phyloP scores from a whole-genome alignment of 1,139 yeast species.

The Chernovozyma aurita region DNA sequence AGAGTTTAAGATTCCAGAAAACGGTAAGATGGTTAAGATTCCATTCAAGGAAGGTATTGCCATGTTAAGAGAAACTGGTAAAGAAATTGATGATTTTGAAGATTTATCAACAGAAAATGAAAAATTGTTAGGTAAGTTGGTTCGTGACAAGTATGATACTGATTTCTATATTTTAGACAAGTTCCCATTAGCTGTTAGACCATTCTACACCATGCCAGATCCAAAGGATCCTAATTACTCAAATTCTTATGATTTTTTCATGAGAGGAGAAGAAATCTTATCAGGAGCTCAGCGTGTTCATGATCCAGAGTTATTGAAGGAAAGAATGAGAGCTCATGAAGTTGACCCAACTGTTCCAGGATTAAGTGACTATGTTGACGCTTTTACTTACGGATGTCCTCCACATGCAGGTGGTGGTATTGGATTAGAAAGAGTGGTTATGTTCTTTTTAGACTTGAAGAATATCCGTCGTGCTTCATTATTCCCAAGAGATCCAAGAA shows the following conservation, averaged over 20 bases:
- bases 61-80: slow-evolving; percentile 77
- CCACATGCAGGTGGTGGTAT: slow-evolving; percentile 99
- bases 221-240: slow-evolving; percentile 87
- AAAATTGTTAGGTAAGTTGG: slow-evolving; percentile 84
- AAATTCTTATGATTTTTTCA: slow-evolving; percentile 95
- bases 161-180: slow-evolving; percentile 97
- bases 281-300: slow-evolving; percentile 99
- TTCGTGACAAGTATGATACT: slow-evolving; percentile 90
- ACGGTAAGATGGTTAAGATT: slow-evolving; percentile 85
- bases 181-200: slow-evolving; percentile 94
- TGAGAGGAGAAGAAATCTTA: slow-evolving; percentile 98
- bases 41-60: slow-evolving; percentile 89
- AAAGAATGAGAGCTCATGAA: slow-evolving; percentile 80
- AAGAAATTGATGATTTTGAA: slow-evolving; percentile 79
- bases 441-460: slow-evolving; percentile 95
- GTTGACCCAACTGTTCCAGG: slow-evolving; percentile 81
- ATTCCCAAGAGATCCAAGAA: slow-evolving; percentile 98
- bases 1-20: slow-evolving; percentile 88
- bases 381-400: slow-evolving; percentile 91
- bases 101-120: slow-evolving; percentile 94
- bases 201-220: slow-evolving; percentile 99
- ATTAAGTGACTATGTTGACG: slow-evolving; percentile 83
- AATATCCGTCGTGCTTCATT: slow-evolving; percentile 95
- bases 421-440: slow-evolving; percentile 96
- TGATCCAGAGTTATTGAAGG: slow-evolving; percentile 75